A percentile compares a stretch with the other conserved stretches of the same genome.
Conservation (phyloP, 768 basidiomycete species). For the Cystoderma amianthinum region DNA sequence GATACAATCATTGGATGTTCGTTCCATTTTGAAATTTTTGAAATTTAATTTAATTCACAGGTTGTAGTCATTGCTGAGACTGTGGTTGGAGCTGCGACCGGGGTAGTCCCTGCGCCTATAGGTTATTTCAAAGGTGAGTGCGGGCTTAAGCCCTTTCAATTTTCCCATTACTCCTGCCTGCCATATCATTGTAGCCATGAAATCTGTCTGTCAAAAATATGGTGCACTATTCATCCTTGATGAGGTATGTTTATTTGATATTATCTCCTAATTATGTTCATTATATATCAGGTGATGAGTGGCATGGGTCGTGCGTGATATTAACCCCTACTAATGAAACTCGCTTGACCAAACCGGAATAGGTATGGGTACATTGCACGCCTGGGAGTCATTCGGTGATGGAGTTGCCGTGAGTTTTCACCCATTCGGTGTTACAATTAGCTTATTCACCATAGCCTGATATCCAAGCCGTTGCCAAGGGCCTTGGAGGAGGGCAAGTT, state of each 20-base stretch:
- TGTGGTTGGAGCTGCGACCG: conserved; percentile 82
- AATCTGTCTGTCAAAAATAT: conserved; percentile 72
- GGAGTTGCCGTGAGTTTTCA: conserved; percentile 39
- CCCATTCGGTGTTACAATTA: background rate
- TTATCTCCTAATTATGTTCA: background rate
- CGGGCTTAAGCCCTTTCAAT: too few species aligned
- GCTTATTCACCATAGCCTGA: conserved; percentile 46
- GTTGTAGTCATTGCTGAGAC: conserved; percentile 72
- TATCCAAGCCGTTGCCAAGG: conserved; percentile 85
- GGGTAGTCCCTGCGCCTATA: conserved; percentile 68
- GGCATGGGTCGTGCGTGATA: conserved; percentile 78
- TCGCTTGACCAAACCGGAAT: too few species aligned
- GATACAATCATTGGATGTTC: conserved; percentile 78
- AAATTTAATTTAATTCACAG: conserved; percentile 1
- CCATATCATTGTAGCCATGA: conserved; percentile 50
- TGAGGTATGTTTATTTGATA: conserved; percentile 40
- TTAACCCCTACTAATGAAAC: too few species aligned
- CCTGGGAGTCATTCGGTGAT: conserved; percentile 81
- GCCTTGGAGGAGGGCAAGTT: conserved; percentile 78
- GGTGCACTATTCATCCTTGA: conserved; percentile 80
- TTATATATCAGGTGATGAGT: conserved; percentile 55
- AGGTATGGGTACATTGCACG: conserved; percentile 87
- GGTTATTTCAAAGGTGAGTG: conserved; percentile 67
- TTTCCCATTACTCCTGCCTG: too few species aligned
- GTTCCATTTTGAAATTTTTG: conserved; percentile 14